Base-by-base conservation (phyloP, 352 stramenopile species). In the Globisporangium nunn region DNA sequence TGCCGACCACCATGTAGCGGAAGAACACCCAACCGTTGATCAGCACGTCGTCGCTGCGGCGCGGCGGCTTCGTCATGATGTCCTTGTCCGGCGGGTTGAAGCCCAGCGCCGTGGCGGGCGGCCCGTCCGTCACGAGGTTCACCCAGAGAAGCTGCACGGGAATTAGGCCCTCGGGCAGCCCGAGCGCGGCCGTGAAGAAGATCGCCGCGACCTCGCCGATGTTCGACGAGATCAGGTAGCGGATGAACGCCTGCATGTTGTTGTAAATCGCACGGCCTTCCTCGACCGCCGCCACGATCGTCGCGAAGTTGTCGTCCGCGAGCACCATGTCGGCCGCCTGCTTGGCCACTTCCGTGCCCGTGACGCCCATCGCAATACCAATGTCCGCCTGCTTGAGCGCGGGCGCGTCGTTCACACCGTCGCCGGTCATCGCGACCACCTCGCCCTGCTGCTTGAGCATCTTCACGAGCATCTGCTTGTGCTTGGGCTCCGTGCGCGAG, bases 41-140 rank as follows among this genome's bases (percentile, higher is more conserved):
- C 41, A 99, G 95, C 30, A 95, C 93, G 63, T 99, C 97, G 64
- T 98, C 87, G 46, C 83, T 95, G 59, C 93, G 91, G 51, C 98
- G 87, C 61, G 97, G 97, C 28, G 91, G 88, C 63, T 96, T 90
- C 59, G 81, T 88, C 97, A 99, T 99, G 53, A 99, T 95, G 79
- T 99, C 95, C 33, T 88, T 92, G 65, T 98, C 93, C 33, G 97
- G 93, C 43, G 97, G 95, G 79, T 99, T 99, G 74, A 99, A 99
- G 30, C 96, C 97, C 5, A 99, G 85, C 15, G 97, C 95, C 17
- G 96, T 99, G 2, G 97, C 98, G 15, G 97, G 97, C 31, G 95
- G 96, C 31, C 97, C 97, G 72, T 99, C 98, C 11, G 97, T 99
- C 39, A 99, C 97, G 17, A 99, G 78, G 76, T 99, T 99, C n/a